Evolutionary conservation across 148 eudicot species (phyloP).

Genomic region (Cornus florida): DNA sequence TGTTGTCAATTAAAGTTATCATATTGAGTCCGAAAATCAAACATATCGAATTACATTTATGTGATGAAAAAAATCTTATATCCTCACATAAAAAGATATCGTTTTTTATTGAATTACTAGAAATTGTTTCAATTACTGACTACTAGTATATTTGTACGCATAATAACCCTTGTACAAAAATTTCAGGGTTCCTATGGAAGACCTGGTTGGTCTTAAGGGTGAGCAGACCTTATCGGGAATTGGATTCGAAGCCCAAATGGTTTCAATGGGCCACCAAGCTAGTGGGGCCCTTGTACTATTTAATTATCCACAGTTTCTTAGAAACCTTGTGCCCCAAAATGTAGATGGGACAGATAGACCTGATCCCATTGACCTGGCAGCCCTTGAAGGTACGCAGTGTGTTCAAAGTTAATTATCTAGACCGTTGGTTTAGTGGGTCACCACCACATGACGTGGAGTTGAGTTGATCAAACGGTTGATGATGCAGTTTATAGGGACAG

Average conservation of each 20-base stretch:
- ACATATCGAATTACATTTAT: too few relatives aligned
- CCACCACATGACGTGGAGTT: too few relatives aligned
- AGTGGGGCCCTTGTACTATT: conserved; percentile 29
- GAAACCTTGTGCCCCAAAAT: conserved; percentile 21
- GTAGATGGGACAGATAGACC: conserved; percentile 15
- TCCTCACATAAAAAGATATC: too few relatives aligned
- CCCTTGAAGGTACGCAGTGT: not conserved
- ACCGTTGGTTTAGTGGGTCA: not conserved
- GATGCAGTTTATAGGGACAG: conserved; percentile 34
- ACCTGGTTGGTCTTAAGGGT: conserved; percentile 19
- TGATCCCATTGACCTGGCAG: not conserved
- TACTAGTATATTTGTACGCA: not conserved
- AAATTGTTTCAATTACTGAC: too few relatives aligned
- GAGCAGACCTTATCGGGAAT: conserved; percentile 12
- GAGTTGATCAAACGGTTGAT: not conserved
- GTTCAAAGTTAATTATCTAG: not conserved
- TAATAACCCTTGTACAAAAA: not conserved
- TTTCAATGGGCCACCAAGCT: conserved; percentile 35
- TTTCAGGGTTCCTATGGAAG: conserved; percentile 18
- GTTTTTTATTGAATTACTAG: too few relatives aligned
- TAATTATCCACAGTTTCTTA: conserved; percentile 27
- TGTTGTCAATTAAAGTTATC: not conserved
- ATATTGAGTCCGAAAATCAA: too few relatives aligned
- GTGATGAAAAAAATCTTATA: too few relatives aligned
- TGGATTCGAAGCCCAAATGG: conserved; percentile 24